phyloP scores from a whole-genome alignment of 139 green algal species.

The Micromonas pusilla region DNA sequence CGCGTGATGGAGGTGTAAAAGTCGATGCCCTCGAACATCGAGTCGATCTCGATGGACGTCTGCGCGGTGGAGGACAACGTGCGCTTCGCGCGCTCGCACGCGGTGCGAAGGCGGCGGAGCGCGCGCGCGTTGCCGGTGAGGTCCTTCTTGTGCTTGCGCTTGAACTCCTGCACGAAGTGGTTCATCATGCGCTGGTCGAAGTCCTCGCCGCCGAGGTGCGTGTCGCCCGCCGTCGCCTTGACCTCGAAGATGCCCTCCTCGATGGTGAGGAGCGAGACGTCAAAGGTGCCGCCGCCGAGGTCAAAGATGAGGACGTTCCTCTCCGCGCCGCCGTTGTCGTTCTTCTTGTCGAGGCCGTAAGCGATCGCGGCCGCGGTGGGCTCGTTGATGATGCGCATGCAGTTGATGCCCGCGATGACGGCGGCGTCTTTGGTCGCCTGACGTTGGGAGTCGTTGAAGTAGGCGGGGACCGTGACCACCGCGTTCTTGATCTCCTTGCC shows the following conservation, averaged over 20 bases:
- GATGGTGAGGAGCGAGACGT: constrained; percentile 98
- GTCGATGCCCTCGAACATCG: constrained; percentile 93
- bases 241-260: constrained; percentile 99
- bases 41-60: constrained; percentile 96
- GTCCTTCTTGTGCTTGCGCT: constrained; percentile 99
- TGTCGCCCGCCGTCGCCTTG: constrained; percentile 95
- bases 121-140: constrained; percentile 75
- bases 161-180: constrained; percentile 94
- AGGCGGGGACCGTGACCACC: constrained; percentile 93
- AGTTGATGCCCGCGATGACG: constrained; percentile 88
- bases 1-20: constrained; percentile 95
- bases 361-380: constrained; percentile 90
- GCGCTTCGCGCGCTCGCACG: constrained; percentile 90
- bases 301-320: constrained; percentile 82
- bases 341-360: constrained; percentile 85
- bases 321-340: constrained; percentile 32
- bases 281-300: constrained; percentile 91
- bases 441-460: constrained; percentile 98
- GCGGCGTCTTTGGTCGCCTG: constrained; percentile 96
- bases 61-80: constrained; percentile 76
- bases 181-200: constrained; percentile 94
- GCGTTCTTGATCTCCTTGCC: constrained; percentile 79
- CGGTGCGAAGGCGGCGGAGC: constrained; percentile 71
- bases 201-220: constrained; percentile 95
- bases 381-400: constrained; percentile 96